A percentile compares a stretch with the other conserved stretches of the same genome.
Evolutionary conservation across 75 land plant species (phyloP).

Genomic region (Chamaecyparis obtusa): DNA sequence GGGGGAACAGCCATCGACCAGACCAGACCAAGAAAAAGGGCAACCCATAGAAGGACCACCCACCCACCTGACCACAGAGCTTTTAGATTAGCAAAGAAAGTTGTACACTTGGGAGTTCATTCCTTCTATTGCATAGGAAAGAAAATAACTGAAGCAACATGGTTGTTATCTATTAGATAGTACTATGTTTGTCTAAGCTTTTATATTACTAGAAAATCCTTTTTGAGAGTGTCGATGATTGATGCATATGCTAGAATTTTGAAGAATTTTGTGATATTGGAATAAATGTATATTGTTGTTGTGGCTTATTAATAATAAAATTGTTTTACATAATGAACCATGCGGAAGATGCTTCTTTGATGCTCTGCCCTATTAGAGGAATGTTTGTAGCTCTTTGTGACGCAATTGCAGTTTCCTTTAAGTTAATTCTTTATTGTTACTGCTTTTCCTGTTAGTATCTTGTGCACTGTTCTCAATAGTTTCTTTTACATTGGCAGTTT

Average conservation of each 20-base stretch:
- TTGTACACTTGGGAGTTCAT: neutral
- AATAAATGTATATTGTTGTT: neutral
- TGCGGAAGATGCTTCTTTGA: neutral
- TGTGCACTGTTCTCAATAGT: neutral
- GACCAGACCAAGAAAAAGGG: too few species aligned
- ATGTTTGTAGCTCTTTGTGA: neutral
- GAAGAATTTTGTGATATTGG: conserved; percentile 1
- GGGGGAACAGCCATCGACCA: too few species aligned
- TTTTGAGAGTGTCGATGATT: neutral
- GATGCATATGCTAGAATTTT: neutral
- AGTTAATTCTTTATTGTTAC: neutral
- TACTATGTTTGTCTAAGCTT: neutral
- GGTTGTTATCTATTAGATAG: neutral
- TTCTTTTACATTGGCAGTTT: neutral
- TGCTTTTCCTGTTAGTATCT: neutral
- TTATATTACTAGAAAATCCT: neutral
- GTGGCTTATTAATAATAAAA: neutral
- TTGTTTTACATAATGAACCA: neutral
- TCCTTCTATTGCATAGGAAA: neutral
- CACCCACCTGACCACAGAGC: too few species aligned
- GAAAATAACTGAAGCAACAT: neutral
- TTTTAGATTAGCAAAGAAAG: neutral
- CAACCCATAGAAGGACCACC: too few species aligned
- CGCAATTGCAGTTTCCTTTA: neutral
- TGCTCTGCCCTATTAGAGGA: neutral